Conservation (phyloP, 192 early-diverging fungal species). For the Entomortierella lignicola region DNA sequence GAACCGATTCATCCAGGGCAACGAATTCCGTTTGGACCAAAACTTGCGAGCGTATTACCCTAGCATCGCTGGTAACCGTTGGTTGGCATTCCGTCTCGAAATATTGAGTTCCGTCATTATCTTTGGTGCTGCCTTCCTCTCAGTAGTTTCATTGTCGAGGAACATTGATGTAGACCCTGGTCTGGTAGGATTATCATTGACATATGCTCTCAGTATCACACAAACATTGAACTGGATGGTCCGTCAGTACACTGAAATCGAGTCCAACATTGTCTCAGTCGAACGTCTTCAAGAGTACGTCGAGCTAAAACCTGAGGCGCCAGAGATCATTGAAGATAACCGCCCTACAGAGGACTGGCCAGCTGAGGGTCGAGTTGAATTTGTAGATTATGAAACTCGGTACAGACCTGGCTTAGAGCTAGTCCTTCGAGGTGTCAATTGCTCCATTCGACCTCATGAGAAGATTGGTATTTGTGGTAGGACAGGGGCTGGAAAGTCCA, state of each 20-base stretch:
- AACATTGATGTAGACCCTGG: constrained; percentile 74
- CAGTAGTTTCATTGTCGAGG: constrained; percentile 73
- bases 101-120: constrained; percentile 82
- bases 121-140: constrained; percentile 81
- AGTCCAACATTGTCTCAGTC: constrained; percentile 85
- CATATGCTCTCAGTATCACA: constrained; percentile 81
- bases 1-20: constrained; percentile 74
- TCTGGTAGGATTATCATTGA: constrained; percentile 73
- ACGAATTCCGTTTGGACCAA: constrained; percentile 77
- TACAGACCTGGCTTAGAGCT: constrained; percentile 86
- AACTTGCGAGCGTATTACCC: constrained; percentile 87
- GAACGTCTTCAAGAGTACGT: constrained; percentile 87
- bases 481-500: constrained; percentile 63
- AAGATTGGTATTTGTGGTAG: constrained; percentile 86
- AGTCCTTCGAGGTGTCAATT: constrained; percentile 79
- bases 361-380: constrained; percentile 78
- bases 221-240: constrained; percentile 92
- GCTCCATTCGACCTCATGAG: constrained; percentile 45
- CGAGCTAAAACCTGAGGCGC: constrained; percentile 84
- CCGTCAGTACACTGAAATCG: constrained; percentile 87
- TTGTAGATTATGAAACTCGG: constrained; percentile 81
- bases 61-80: constrained; percentile 76
- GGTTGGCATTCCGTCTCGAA: constrained; percentile 86
- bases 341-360: constrained; percentile 79
- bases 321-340: constrained; percentile 70